Conservation (phyloP, 1,139 yeast species). For the Spencermartinsiella ligniputridi region DNA sequence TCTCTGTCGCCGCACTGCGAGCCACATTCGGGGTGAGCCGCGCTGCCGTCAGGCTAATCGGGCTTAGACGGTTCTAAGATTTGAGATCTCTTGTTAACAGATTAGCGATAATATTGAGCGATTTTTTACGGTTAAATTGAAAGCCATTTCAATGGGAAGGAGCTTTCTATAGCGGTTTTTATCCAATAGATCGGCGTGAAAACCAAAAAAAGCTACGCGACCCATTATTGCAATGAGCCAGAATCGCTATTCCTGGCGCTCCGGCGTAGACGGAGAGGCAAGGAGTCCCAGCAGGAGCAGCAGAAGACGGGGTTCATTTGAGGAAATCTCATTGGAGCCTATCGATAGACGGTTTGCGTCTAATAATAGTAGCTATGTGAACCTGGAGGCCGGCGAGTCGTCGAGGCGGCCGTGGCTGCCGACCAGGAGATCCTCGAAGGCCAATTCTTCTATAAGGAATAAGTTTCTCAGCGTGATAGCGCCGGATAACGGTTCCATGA, state of each 20-base stretch:
- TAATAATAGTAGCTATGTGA: background rate
- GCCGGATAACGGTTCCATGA: background rate
- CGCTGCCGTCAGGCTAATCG: no score
- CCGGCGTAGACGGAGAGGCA: background rate
- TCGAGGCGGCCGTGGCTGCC: background rate
- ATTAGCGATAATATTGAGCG: no score
- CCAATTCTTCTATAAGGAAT: background rate
- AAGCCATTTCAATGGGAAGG: no score
- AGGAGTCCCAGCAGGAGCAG: background rate
- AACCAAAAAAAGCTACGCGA: no score
- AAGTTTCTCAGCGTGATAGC: background rate
- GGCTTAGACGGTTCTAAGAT: no score
- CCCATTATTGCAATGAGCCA: no score
- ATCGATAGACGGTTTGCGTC: background rate
- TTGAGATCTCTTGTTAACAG: no score
- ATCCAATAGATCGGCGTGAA: no score
- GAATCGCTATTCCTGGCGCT: background rate
- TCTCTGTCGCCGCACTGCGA: no score
- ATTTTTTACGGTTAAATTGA: no score
- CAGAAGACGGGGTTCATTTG: background rate
- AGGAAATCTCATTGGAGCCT: background rate
- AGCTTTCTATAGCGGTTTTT: no score
- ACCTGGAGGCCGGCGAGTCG: background rate
- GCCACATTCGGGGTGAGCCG: no score
- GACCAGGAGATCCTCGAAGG: background rate